Percentiles rank a stretch among this genome's conserved stretches.
Conservation (phyloP, 129 eudicot genomes). For the Scalesia atractyloides region DNA sequence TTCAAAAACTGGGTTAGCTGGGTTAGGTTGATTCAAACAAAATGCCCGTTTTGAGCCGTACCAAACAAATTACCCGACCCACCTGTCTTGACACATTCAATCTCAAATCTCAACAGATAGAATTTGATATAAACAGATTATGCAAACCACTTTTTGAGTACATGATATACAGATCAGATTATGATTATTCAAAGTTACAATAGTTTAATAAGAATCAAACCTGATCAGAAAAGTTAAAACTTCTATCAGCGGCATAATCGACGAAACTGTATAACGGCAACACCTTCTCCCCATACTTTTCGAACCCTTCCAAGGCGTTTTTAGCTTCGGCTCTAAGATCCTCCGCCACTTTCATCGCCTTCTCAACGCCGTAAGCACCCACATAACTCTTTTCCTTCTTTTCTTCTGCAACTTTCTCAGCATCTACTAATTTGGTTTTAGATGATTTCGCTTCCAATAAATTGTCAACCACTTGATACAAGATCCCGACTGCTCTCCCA, state of each 20-base stretch:
- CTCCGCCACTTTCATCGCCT: slow-evolving; percentile 84
- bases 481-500: slow-evolving; percentile 82
- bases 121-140: not conserved
- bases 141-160: not conserved
- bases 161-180: not conserved
- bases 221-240: slow-evolving; percentile 63
- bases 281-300: slow-evolving; percentile 84
- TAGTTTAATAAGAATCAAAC: slow-evolving; percentile 20
- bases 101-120: not conserved
- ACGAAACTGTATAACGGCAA: slow-evolving; percentile 81
- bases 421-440: not conserved
- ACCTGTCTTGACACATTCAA: not conserved
- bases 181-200: not conserved
- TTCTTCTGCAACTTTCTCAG: slow-evolving; percentile 20
- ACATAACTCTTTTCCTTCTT: slow-evolving; percentile 77
- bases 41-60: not conserved
- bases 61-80: not conserved
- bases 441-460: slow-evolving; percentile 51
- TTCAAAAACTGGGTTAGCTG: not conserved
- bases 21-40: not conserved
- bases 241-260: slow-evolving; percentile 89
- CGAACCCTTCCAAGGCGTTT: slow-evolving; percentile 69
- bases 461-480: slow-evolving; percentile 89
- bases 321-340: slow-evolving; percentile 74
- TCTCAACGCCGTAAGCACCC: slow-evolving; percentile 79